phyloP scores from a whole-genome alignment of 495 filamentous ascomycete species.

The Penicillium fimorum region DNA sequence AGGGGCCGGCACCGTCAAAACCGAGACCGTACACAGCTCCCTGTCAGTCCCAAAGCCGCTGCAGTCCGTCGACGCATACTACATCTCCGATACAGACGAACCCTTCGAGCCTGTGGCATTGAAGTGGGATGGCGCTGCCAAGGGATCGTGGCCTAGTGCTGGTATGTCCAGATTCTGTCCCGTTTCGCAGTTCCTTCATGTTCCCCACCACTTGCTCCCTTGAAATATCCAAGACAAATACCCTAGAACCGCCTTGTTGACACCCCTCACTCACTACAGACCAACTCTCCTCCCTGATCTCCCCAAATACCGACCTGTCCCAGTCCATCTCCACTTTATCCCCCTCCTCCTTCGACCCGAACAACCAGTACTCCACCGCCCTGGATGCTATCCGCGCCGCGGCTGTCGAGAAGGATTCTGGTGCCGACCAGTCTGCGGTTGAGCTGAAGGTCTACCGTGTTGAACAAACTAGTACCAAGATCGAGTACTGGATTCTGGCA shows the following conservation, averaged over 20 bases:
- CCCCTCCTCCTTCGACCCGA: constrained; percentile 41
- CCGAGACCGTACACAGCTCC: constrained; percentile 49
- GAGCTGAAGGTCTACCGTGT: constrained; percentile 75
- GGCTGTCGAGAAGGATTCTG: constrained; percentile 22
- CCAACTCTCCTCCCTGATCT: constrained; percentile 42
- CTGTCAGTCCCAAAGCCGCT: constrained; percentile 56
- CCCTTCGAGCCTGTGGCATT: constrained; percentile 75
- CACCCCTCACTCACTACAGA: constrained; percentile 18
- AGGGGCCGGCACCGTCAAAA: constrained; percentile 37
- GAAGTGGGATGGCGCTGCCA: constrained; percentile 53
- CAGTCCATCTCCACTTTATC: constrained; percentile 36
- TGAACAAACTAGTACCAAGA: constrained; percentile 53
- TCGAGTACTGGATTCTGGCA: constrained; percentile 77
- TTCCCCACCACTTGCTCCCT: constrained; percentile 6
- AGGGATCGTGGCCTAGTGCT: constrained; percentile 57
- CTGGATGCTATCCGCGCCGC: constrained; percentile 38
- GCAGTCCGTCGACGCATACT: constrained; percentile 59
- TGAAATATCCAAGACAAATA: background rate
- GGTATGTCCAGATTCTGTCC: constrained; percentile 41
- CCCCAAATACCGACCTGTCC: constrained; percentile 32
- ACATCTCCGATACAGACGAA: constrained; percentile 79
- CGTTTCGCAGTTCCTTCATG: constrained; percentile 5
- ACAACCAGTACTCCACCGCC: constrained; percentile 34
- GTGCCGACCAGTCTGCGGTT: constrained; percentile 48
- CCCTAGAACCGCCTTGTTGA: background rate